Percentiles rank a stretch among this genome's conserved stretches.
Evolutionary conservation across 441 rosid genomes (phyloP).

Genomic region (Croton setiger): DNA sequence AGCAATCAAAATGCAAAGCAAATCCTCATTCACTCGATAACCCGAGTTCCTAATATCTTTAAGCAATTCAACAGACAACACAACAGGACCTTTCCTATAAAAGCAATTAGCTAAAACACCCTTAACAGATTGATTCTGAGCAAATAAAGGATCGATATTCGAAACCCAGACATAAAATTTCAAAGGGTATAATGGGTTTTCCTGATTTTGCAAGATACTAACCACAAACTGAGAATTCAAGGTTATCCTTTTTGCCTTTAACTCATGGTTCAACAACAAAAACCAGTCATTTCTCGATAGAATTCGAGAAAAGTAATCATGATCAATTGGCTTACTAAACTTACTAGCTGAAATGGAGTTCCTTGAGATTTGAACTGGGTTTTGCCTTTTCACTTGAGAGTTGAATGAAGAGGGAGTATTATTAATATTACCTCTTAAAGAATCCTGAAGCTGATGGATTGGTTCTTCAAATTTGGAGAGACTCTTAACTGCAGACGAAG

Average conservation of each 20-base stretch:
- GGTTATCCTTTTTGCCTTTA: slow-evolving; percentile 42
- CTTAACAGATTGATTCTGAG: slow-evolving; percentile 51
- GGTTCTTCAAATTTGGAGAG: slow-evolving; percentile 16
- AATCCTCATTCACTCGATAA: slow-evolving; percentile 48
- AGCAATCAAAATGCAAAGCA: slow-evolving; percentile 70
- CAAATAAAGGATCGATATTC: slow-evolving; percentile 41
- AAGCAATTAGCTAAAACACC: slow-evolving; percentile 46
- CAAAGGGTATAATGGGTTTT: slow-evolving; percentile 49
- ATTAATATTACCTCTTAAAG: slow-evolving; percentile 27
- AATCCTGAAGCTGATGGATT: slow-evolving; percentile 14
- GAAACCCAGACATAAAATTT: slow-evolving; percentile 77
- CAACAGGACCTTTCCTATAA: slow-evolving; percentile 62
- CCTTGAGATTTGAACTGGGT: slow-evolving; percentile 10
- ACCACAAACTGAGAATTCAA: slow-evolving; percentile 48
- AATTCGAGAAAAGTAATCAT: slow-evolving; percentile 48
- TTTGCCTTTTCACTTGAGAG: slow-evolving; percentile 6
- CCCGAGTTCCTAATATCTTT: slow-evolving; percentile 59
- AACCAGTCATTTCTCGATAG: slow-evolving; percentile 72
- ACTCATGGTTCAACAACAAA: slow-evolving; percentile 59
- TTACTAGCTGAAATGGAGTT: slow-evolving; percentile 6
- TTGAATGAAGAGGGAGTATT: neutral
- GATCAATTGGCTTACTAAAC: slow-evolving; percentile 30
- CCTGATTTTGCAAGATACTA: slow-evolving; percentile 75
- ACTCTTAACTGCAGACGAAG: slow-evolving; percentile 26
- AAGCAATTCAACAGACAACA: slow-evolving; percentile 65